Percentiles rank a stretch among this genome's conserved stretches.
phyloP scores from a whole-genome alignment of 805 yeast species.

The Saturnispora halmiae region DNA sequence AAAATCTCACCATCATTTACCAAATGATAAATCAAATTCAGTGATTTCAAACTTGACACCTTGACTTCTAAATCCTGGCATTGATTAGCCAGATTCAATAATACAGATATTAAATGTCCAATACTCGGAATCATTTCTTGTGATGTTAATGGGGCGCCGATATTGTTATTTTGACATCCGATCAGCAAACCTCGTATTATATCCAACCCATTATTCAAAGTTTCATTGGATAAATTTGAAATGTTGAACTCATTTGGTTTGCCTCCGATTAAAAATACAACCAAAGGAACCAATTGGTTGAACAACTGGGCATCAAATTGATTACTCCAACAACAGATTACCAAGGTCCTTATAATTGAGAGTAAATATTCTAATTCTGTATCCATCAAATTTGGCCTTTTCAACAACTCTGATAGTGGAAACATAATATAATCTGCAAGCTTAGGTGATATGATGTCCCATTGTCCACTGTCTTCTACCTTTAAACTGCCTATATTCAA shows the following conservation, averaged over 20 bases:
- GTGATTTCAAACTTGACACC: conserved; percentile 26
- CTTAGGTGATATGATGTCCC: conserved; percentile 25
- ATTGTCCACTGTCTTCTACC: conserved; percentile 4
- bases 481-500: not conserved
- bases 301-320: conserved; percentile 32
- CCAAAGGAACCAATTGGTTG: conserved; percentile 38
- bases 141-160: conserved; percentile 22
- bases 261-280: conserved; percentile 40
- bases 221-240: conserved; percentile 28
- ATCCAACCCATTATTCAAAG: conserved; percentile 30
- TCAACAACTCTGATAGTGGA: conserved; percentile 48
- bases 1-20: conserved; percentile 40
- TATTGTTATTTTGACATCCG: conserved; percentile 27
- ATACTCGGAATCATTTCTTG: conserved; percentile 33
- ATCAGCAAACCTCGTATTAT: conserved; percentile 26
- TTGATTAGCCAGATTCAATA: conserved; percentile 30
- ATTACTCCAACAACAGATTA: conserved; percentile 39
- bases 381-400: conserved; percentile 37
- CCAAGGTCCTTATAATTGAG: conserved; percentile 35
- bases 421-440: conserved; percentile 56
- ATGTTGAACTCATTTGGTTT: conserved; percentile 29
- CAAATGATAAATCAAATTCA: conserved; percentile 29
- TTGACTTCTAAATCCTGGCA: conserved; percentile 26
- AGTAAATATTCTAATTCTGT: conserved; percentile 38
- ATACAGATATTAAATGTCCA: conserved; percentile 39